A percentile compares a stretch with the other conserved stretches of the same genome.
phyloP scores from a whole-genome alignment of 306 rosid species.

The Betula pendula region DNA sequence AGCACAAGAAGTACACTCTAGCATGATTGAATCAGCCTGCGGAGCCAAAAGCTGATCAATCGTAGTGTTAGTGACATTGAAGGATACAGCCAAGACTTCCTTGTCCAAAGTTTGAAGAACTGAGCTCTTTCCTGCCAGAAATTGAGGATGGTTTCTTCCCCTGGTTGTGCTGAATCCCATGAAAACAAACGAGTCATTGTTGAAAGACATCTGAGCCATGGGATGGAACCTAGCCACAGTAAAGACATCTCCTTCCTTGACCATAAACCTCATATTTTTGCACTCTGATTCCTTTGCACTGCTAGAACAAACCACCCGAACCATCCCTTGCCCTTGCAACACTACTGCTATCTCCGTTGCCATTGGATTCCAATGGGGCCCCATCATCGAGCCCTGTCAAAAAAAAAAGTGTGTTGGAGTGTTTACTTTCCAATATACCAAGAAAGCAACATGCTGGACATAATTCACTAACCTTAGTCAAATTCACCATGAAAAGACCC shows the following conservation, averaged over 20 bases:
- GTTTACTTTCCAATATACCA: not conserved
- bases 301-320: constrained; percentile 59
- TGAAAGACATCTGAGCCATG: constrained; percentile 88
- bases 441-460: not conserved
- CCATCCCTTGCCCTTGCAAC: constrained; percentile 72
- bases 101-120: constrained; percentile 52
- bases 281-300: constrained; percentile 32
- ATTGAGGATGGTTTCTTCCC: constrained; percentile 55
- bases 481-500: constrained; percentile 75
- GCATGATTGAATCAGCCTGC: constrained; percentile 50
- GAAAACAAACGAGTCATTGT: constrained; percentile 63
- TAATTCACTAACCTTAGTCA: constrained; percentile 53
- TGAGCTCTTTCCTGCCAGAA: constrained; percentile 66
- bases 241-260: constrained; percentile 70
- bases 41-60: constrained; percentile 49
- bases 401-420: not conserved
- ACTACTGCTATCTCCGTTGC: constrained; percentile 70
- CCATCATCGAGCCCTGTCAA: constrained; percentile 80
- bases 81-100: constrained; percentile 56
- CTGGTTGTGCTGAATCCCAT: constrained; percentile 75
- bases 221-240: constrained; percentile 73
- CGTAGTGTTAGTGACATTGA: constrained; percentile 50
- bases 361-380: constrained; percentile 87
- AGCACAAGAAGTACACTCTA: constrained; percentile 74
- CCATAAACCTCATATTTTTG: constrained; percentile 61